Percentiles rank a stretch among this genome's conserved stretches.
phyloP scores from a whole-genome alignment of 1,139 yeast genomes.

The Scheffersomyces cryptocercus region DNA sequence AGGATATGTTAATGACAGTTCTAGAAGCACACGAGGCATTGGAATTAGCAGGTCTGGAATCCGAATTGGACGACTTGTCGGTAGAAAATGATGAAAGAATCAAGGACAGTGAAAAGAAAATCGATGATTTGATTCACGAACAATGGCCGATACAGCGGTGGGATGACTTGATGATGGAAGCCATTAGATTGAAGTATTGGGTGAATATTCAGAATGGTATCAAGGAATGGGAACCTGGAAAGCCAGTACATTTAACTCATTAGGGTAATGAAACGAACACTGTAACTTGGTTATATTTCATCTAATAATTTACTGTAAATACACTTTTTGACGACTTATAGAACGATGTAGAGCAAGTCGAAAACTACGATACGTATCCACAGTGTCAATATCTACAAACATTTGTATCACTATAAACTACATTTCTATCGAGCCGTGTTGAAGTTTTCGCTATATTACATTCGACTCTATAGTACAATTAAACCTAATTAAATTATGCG shows the following conservation, averaged over 20 bases:
- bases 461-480: too few relatives aligned
- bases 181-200: constrained; percentile 83
- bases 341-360: too few relatives aligned
- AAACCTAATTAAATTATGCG: too few relatives aligned
- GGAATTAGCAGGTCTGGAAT: constrained; percentile 59
- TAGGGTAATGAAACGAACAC: constrained; percentile 16
- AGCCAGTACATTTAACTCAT: constrained; percentile 64
- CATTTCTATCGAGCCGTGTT: too few relatives aligned
- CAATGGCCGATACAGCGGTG: constrained; percentile 42
- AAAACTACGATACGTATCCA: too few relatives aligned
- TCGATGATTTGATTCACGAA: constrained; percentile 28
- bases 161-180: constrained; percentile 61
- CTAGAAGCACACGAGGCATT: constrained; percentile 79
- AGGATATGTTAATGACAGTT: constrained; percentile 66
- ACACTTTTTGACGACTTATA: too few relatives aligned
- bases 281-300: too few relatives aligned
- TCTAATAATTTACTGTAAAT: too few relatives aligned
- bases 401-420: too few relatives aligned
- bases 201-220: constrained; percentile 71
- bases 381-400: too few relatives aligned
- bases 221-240: constrained; percentile 77
- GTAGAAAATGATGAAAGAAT: constrained; percentile 60
- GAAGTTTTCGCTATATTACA: too few relatives aligned
- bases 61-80: constrained; percentile 56
- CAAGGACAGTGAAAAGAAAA: constrained; percentile 31